Base-by-base conservation (phyloP, 768 basidiomycete genomes). In the Mycena filopes region DNA sequence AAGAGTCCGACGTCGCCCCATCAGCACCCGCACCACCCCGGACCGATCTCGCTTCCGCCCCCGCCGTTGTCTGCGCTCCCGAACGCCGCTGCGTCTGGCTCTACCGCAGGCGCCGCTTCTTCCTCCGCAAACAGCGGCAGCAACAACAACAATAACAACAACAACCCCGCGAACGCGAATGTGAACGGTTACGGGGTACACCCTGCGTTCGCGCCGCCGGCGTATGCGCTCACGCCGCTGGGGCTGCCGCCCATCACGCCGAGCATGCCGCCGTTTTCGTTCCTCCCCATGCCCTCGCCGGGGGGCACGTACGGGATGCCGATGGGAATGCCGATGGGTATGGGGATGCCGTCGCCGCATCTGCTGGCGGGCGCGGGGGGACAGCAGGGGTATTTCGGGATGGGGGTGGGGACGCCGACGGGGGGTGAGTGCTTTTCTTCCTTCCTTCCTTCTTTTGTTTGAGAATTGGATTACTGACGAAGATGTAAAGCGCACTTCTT, bases 211-310 rank as follows among this genome's bases (percentile, higher is more conserved):
- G 79, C 55, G 75, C 80, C 70, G 33, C 72, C 71, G 46, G 71
- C 77, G 45, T 70, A 78, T 21, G 75, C 80, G 33, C 82, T 89
- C 66, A 93, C 91, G 12, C 90, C 91, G n/a, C 87, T 89, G 67
- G 92, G 93, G 0, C 79, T 95, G n/a, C 93, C 93, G 16, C 92
- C 94, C 2, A 95, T 98, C 72, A 98, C 96, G n/a, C 96, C 96
- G 0, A 93, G 92, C 65, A 98, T 99, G 96, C 97, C 97, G 1
- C 89, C 94, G 7, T 99, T 98, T 79, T 90, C 89, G 15, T 96
- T 98, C 77, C 82, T 91, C 40, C 83, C 87, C 42, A 61, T 63
- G 56, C 70, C 70, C 40, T 56, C 58, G 55, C 68, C 65, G 43
- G 36, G 36, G 36, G 36, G 36, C 11, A 36, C 36, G 36, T 36